These are phyloP conservation scores for Diaporthe citrichinensis DNA, from an alignment of 2,329 filamentous ascomycete genomes.

Conservation along the genomic window DNA sequence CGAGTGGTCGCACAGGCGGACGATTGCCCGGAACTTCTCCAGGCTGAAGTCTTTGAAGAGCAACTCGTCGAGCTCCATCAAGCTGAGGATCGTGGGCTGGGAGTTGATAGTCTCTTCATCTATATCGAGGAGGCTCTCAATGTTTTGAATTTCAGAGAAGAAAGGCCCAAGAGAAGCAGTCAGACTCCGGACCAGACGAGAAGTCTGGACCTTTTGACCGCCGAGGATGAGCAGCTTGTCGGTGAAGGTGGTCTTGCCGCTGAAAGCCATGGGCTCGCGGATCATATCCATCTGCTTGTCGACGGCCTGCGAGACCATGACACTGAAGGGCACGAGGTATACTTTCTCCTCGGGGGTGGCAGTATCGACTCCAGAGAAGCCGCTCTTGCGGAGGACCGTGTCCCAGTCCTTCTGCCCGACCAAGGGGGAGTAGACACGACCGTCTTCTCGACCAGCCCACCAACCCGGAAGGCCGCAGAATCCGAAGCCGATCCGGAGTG, in stretches of 20 bases:
- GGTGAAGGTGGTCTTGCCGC: constrained; percentile 19
- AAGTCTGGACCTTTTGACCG: constrained; percentile 1
- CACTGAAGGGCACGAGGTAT: constrained; percentile 1
- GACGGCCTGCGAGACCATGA: constrained; percentile 29
- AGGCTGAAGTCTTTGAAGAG: constrained; percentile 45
- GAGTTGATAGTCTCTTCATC: constrained; percentile 6
- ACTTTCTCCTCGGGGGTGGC: constrained; percentile 16
- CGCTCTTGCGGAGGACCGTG: neutral
- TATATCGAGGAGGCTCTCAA: constrained; percentile 37
- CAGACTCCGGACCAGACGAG: constrained; percentile 18
- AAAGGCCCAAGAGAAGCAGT: constrained; percentile 35
- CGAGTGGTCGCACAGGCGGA: constrained; percentile 38
- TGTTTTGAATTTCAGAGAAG: constrained; percentile 32
- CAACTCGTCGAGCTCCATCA: constrained; percentile 48
- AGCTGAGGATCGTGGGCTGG: constrained; percentile 41
- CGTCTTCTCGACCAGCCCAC: constrained; percentile 35
- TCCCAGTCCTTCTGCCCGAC: constrained; percentile 8
- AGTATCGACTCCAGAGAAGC: constrained; percentile 33
- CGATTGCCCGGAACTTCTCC: constrained; percentile 42
- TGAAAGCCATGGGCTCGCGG: constrained; percentile 20
- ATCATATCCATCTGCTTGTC: constrained; percentile 33
- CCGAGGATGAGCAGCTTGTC: constrained; percentile 46
- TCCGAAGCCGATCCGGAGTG: constrained; percentile 40
- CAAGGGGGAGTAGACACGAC: constrained; percentile 1
- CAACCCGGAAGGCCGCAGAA: constrained; percentile 43